Evolutionary conservation across 768 basidiomycete genomes (phyloP).

Genomic region (Paxillus rubicundulus): DNA sequence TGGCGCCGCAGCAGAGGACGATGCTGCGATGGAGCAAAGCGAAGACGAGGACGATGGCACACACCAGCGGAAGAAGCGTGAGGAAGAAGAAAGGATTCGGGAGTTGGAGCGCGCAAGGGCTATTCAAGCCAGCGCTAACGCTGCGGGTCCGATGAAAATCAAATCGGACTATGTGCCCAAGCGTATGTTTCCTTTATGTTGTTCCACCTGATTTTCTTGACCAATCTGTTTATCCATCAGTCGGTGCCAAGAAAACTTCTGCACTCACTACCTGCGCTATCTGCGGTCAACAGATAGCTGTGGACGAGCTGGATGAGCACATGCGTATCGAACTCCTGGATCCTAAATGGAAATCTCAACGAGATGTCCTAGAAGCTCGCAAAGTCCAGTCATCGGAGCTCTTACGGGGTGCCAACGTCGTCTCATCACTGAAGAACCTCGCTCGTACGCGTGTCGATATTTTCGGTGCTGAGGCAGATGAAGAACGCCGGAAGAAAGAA

Average conservation of each 20-base stretch:
- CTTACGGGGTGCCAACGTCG: slow-evolving; percentile 89
- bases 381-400: slow-evolving; percentile 87
- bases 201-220: slow-evolving; percentile 2
- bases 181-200: slow-evolving; percentile 47
- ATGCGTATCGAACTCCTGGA: slow-evolving; percentile 98
- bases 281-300: slow-evolving; percentile 94
- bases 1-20: slow-evolving; percentile 45
- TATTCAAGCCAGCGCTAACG: slow-evolving; percentile 75
- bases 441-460: slow-evolving; percentile 96
- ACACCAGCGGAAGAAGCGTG: slow-evolving; percentile 54
- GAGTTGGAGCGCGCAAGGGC: slow-evolving; percentile 77
- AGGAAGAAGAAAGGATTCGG: slow-evolving; percentile 65
- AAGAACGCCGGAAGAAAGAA: slow-evolving; percentile 81
- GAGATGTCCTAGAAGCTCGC: slow-evolving; percentile 83
- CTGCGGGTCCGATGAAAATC: slow-evolving; percentile 87
- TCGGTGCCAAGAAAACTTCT: slow-evolving; percentile 58
- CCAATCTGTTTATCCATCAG: slow-evolving; percentile 35
- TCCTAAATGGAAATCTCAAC: slow-evolving; percentile 97
- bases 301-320: slow-evolving; percentile 95
- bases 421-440: slow-evolving; percentile 87
- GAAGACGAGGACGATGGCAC: slow-evolving; percentile 78
- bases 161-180: slow-evolving; percentile 95
- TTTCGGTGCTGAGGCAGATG: slow-evolving; percentile 92
- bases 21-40: slow-evolving; percentile 75
- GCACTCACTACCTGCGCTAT: slow-evolving; percentile 87